Conservation (phyloP, 371 early-diverging fungal genomes). For the Rhizopus sp. region DNA sequence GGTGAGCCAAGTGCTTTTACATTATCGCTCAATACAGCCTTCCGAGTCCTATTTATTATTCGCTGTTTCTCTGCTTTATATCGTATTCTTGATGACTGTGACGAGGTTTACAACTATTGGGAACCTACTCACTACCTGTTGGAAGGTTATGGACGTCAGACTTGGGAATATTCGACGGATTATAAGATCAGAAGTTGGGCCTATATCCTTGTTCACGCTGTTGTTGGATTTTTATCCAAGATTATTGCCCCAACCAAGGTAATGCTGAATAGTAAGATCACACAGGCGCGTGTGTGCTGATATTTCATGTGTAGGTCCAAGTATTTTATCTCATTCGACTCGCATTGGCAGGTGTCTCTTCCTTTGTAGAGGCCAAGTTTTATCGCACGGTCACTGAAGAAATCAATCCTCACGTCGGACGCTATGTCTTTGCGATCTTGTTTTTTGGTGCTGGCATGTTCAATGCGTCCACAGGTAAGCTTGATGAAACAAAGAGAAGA, state of each 20-base stretch:
- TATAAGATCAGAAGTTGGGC: slow-evolving; percentile 90
- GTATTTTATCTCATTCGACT: slow-evolving; percentile 77
- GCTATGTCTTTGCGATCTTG: slow-evolving; percentile 65
- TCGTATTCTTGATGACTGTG: slow-evolving; percentile 80
- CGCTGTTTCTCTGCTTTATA: slow-evolving; percentile 70
- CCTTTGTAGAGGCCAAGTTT: slow-evolving; percentile 75
- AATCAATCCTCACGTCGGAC: slow-evolving; percentile 69
- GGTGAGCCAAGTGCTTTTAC: slow-evolving; percentile 40
- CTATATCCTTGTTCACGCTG: slow-evolving; percentile 69
- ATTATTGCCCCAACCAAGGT: slow-evolving; percentile 59
- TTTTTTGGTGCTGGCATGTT: slow-evolving; percentile 86
- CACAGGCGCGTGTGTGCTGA: background rate
- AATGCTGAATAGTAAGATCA: slow-evolving; percentile 7
- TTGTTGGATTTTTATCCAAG: slow-evolving; percentile 45
- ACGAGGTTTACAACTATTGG: slow-evolving; percentile 97
- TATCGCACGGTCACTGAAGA: slow-evolving; percentile 65
- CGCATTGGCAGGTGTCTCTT: slow-evolving; percentile 61
- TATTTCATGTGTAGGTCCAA: slow-evolving; percentile 52
- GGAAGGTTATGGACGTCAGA: slow-evolving; percentile 86
- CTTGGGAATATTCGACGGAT: slow-evolving; percentile 95
- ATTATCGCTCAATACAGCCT: slow-evolving; percentile 59
- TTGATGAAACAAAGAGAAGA: background rate
- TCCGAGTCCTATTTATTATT: slow-evolving; percentile 57
- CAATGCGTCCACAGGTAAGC: slow-evolving; percentile 72
- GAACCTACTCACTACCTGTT: slow-evolving; percentile 90